phyloP scores from a whole-genome alignment of 1,284 basidiomycete species.

The Ceratobasidium sp. region DNA sequence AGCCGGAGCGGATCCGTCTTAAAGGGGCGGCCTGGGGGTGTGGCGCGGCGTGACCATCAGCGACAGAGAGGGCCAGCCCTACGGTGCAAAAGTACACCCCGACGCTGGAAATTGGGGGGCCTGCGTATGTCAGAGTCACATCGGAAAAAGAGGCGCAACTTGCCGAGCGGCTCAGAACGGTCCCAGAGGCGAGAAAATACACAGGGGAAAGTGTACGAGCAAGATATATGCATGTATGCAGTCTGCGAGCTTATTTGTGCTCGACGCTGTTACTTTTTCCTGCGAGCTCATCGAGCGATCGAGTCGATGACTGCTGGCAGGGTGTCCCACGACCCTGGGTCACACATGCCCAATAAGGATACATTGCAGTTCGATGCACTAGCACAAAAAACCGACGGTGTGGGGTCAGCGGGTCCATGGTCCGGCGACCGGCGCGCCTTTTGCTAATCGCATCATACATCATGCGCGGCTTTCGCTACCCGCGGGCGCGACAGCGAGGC shows the following conservation, averaged over 20 bases:
- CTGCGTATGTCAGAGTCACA: conserved; percentile 38
- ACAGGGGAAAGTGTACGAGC: not conserved
- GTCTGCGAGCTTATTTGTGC: conserved; percentile 10
- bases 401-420: conserved; percentile 26
- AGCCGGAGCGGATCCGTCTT: conserved; percentile 11
- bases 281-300: conserved; percentile 34
- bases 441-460: conserved; percentile 9
- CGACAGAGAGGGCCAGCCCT: conserved; percentile 15
- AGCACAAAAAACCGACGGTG: conserved; percentile 4
- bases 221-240: conserved; percentile 17
- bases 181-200: conserved; percentile 15
- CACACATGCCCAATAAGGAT: conserved; percentile 30
- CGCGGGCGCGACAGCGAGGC: not conserved
- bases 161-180: conserved; percentile 14
- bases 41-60: conserved; percentile 38
- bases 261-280: conserved; percentile 19
- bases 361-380: conserved; percentile 31
- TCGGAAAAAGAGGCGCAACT: conserved; percentile 39
- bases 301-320: conserved; percentile 34
- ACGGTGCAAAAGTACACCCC: conserved; percentile 5
- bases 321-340: conserved; percentile 36
- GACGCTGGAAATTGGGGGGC: conserved; percentile 27
- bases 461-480: conserved; percentile 10
- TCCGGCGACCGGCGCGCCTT: conserved; percentile 29
- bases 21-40: conserved; percentile 32